Evolutionary conservation across 352 stramenopile genomes (phyloP).

Genomic region (Thalassiosira livingstoniorum): DNA sequence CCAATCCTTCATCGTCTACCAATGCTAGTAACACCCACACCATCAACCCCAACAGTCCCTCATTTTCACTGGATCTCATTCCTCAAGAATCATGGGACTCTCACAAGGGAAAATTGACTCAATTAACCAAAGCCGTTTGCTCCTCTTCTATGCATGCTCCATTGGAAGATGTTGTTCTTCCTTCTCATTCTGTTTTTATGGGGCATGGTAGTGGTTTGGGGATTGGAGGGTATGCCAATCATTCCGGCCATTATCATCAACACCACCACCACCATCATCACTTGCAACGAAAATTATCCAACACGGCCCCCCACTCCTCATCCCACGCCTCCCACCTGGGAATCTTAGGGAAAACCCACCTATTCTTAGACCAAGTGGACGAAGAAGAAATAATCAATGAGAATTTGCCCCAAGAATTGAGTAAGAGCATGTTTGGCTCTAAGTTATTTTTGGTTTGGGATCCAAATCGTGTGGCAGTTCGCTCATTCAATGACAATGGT

Average conservation of each 20-base stretch:
- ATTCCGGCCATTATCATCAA: too few relatives aligned
- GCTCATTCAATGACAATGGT: too few relatives aligned
- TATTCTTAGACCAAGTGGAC: slow-evolving; percentile 62
- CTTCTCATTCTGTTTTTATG: slow-evolving; percentile 53
- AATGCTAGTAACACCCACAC: too few relatives aligned
- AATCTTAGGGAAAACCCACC: slow-evolving; percentile 28
- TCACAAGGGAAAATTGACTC: slow-evolving; percentile 38
- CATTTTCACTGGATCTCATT: too few relatives aligned
- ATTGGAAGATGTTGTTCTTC: slow-evolving; percentile 54
- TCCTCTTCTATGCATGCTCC: slow-evolving; percentile 48
- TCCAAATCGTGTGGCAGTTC: slow-evolving; percentile 66
- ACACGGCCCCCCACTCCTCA: too few relatives aligned
- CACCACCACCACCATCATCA: too few relatives aligned
- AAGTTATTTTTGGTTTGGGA: slow-evolving; percentile 82
- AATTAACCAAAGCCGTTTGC: slow-evolving; percentile 50
- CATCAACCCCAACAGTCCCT: too few relatives aligned
- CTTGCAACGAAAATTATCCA: too few relatives aligned
- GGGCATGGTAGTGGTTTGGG: too few relatives aligned
- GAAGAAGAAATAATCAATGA: slow-evolving; percentile 57
- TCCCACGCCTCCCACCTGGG: too few relatives aligned
- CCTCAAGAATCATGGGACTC: slow-evolving; percentile 63
- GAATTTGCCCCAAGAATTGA: slow-evolving; percentile 48
- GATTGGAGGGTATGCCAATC: too few relatives aligned
- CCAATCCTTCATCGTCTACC: too few relatives aligned
- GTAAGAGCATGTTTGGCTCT: slow-evolving; percentile 61